These are phyloP conservation scores for Trichoderma endophyticum DNA, from an alignment of 2,329 filamentous ascomycete species.

Conservation along the genomic window DNA sequence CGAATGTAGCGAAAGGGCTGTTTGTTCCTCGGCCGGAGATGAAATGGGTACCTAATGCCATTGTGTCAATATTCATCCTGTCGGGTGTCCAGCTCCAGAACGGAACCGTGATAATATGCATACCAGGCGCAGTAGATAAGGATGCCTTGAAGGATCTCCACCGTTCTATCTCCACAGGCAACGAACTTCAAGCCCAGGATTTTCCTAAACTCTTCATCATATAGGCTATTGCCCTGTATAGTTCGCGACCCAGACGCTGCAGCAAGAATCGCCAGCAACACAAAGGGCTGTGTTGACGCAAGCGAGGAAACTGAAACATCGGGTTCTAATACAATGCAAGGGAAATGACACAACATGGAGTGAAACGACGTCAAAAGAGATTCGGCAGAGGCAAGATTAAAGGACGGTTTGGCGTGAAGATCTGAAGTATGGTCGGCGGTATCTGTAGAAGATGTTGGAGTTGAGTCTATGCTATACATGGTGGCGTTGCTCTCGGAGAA, in stretches of 20 bases:
- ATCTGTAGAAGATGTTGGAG: constrained; percentile 28
- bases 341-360: constrained; percentile 43
- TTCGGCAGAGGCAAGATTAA: constrained; percentile 53
- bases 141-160: constrained; percentile 56
- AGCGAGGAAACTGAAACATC: constrained; percentile 43
- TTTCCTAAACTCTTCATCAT: constrained; percentile 58
- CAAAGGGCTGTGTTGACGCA: constrained; percentile 47
- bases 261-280: constrained; percentile 53
- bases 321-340: constrained; percentile 41
- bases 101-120: constrained; percentile 16
- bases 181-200: constrained; percentile 56
- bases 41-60: constrained; percentile 50
- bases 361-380: constrained; percentile 44
- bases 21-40: constrained; percentile 50
- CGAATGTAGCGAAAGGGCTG: constrained; percentile 50
- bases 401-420: constrained; percentile 48
- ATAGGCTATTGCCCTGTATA: constrained; percentile 50
- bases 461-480: constrained; percentile 25
- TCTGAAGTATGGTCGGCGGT: constrained; percentile 36
- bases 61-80: not conserved
- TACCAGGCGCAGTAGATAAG: constrained; percentile 58
- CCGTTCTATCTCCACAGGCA: constrained; percentile 52
- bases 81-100: not conserved
- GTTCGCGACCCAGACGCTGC: constrained; percentile 47
- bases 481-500: constrained; percentile 16